Conservation (phyloP, 495 filamentous ascomycete genomes). For the Chaetomium cochliodes region DNA sequence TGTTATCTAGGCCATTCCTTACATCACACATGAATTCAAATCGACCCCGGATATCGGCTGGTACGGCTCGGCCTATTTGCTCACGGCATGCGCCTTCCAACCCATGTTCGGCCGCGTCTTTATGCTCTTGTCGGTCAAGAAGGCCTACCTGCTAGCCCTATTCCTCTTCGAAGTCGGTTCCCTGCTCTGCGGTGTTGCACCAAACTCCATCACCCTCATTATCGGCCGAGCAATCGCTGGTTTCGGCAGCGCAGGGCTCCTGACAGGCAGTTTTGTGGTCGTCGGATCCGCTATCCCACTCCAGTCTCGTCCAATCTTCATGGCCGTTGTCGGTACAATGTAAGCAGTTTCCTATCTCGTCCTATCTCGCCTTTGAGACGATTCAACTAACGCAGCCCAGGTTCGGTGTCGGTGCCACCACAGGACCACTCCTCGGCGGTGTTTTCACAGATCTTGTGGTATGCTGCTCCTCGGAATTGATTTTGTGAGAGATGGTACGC, state of each 20-base stretch:
- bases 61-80: constrained; percentile 57
- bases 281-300: constrained; percentile 52
- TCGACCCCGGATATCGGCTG: constrained; percentile 53
- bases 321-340: constrained; percentile 39
- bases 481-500: not conserved
- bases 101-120: constrained; percentile 55
- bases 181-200: constrained; percentile 54
- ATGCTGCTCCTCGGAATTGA: not conserved
- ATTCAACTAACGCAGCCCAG: constrained; percentile 37
- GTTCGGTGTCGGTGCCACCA: constrained; percentile 46
- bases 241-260: constrained; percentile 46
- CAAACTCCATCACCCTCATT: constrained; percentile 53
- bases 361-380: constrained; percentile 32
- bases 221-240: constrained; percentile 60
- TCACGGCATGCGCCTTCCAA: constrained; percentile 46
- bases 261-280: constrained; percentile 47
- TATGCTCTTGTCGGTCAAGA: constrained; percentile 46
- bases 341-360: constrained; percentile 18
- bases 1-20: constrained; percentile 27
- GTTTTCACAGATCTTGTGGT: constrained; percentile 51
- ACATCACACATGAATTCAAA: constrained; percentile 48
- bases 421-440: constrained; percentile 49
- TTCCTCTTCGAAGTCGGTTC: constrained; percentile 55
- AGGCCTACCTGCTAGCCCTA: constrained; percentile 43
- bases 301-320: constrained; percentile 44